Evolutionary conservation across 2,329 filamentous ascomycete genomes (phyloP).

Genomic region (Mycosphaerella arachidis): DNA sequence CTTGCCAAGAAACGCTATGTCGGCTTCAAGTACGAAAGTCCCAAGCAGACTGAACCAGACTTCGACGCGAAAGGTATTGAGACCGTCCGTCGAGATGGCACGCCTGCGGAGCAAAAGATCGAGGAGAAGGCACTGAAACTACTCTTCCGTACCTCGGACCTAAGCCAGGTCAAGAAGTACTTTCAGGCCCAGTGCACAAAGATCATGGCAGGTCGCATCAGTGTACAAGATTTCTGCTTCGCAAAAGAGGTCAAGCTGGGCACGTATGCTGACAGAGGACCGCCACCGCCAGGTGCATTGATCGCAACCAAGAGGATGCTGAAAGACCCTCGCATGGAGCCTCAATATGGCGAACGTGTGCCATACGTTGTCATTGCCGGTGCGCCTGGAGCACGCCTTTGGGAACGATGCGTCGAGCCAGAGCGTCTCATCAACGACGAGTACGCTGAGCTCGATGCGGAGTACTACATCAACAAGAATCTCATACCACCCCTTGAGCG

Average conservation of each 20-base stretch:
- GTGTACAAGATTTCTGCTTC: constrained; percentile 94
- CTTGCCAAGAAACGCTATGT: constrained; percentile 97
- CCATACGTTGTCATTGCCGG: constrained; percentile 92
- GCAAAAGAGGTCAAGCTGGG: constrained; percentile 87
- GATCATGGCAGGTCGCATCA: constrained; percentile 83
- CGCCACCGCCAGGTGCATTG: constrained; percentile 78
- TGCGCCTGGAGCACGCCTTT: constrained; percentile 75
- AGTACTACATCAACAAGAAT: constrained; percentile 97
- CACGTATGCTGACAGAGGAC: constrained; percentile 76
- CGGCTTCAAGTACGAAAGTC: constrained; percentile 89
- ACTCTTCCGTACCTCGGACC: constrained; percentile 82
- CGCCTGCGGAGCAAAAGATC: constrained; percentile 92
- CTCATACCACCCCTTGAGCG: constrained; percentile 90
- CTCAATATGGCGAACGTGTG: constrained; percentile 90
- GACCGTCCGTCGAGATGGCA: constrained; percentile 91
- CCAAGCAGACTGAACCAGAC: constrained; percentile 69
- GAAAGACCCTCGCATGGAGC: constrained; percentile 77
- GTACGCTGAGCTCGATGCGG: constrained; percentile 77
- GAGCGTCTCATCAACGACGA: constrained; percentile 74
- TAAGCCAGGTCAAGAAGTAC: constrained; percentile 82
- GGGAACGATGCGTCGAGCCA: constrained; percentile 85
- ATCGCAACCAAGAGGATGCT: constrained; percentile 85
- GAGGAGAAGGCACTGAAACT: constrained; percentile 87
- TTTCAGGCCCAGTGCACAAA: constrained; percentile 88
- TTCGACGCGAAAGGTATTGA: constrained; percentile 99